These are phyloP conservation scores for Melastoma malabathricum DNA, from an alignment of 345 rosid genomes.

Conservation along the genomic window DNA sequence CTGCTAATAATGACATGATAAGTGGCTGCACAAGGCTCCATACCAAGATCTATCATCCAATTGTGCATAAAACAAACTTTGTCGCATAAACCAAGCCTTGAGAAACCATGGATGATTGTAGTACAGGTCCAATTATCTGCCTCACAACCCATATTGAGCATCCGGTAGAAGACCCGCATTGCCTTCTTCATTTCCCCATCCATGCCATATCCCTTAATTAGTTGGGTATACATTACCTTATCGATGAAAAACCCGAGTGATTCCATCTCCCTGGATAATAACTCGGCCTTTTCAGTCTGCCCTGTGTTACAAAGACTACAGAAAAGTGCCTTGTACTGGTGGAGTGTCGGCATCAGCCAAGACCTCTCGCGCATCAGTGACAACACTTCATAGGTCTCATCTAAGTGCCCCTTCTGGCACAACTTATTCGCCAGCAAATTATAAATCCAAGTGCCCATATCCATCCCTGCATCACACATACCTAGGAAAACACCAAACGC, in stretches of 20 bases:
- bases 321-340: constrained; percentile 42
- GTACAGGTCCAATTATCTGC: constrained; percentile 40
- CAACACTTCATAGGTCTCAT: constrained; percentile 38
- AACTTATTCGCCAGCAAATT: constrained; percentile 34
- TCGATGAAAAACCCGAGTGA: constrained; percentile 38
- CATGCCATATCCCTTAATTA: constrained; percentile 39
- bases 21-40: constrained; percentile 28
- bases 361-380: constrained; percentile 27
- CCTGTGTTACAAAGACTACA: constrained; percentile 49
- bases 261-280: constrained; percentile 39
- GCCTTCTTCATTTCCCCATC: constrained; percentile 13
- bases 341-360: constrained; percentile 24
- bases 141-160: constrained; percentile 42
- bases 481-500: constrained; percentile 30
- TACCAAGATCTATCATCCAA: constrained; percentile 27
- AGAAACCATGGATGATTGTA: constrained; percentile 50
- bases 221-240: constrained; percentile 40
- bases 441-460: constrained; percentile 28
- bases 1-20: constrained; percentile 40
- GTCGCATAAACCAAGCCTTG: constrained; percentile 33
- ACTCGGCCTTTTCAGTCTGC: constrained; percentile 37
- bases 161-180: not conserved
- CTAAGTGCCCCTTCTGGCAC: constrained; percentile 29
- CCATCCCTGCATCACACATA: constrained; percentile 14
- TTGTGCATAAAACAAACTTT: constrained; percentile 29